These are phyloP conservation scores for Stellera chamaejasme DNA, from an alignment of 345 rosid species.

Conservation along the genomic window DNA sequence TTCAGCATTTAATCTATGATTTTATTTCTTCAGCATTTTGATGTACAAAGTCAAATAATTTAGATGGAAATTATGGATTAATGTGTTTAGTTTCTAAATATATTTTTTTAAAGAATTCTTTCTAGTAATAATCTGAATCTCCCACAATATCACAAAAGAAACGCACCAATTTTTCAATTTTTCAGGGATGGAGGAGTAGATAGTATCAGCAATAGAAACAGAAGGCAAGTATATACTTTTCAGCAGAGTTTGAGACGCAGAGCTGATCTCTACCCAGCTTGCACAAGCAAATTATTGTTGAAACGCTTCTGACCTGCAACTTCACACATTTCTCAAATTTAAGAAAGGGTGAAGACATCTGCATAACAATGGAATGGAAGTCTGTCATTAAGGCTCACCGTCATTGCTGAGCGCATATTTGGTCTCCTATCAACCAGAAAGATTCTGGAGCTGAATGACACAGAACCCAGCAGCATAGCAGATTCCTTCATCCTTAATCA, in stretches of 20 bases:
- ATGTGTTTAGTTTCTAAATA: no score
- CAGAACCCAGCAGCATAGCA: conserved; percentile 10
- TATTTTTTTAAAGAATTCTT: no score
- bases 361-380: background rate
- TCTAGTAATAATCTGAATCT: no score
- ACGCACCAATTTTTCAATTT: no score
- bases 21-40: no score
- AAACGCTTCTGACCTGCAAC: conserved; percentile 11
- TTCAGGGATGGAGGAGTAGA: no score
- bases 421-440: conserved; percentile 6
- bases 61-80: no score
- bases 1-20: no score
- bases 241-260: conserved; percentile 19
- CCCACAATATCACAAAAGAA: no score
- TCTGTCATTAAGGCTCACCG: conserved; percentile 3
- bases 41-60: no score
- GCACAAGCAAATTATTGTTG: conserved; percentile 21
- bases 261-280: conserved; percentile 15
- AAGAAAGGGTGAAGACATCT: no score
- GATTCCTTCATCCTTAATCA: conserved; percentile 7
- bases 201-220: no score
- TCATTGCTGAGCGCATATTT: conserved; percentile 25
- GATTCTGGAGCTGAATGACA: conserved; percentile 15
- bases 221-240: conserved; percentile 22
- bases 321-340: background rate